phyloP scores from a whole-genome alignment of 345 rosid genomes.

The Nasturtium officinale region DNA sequence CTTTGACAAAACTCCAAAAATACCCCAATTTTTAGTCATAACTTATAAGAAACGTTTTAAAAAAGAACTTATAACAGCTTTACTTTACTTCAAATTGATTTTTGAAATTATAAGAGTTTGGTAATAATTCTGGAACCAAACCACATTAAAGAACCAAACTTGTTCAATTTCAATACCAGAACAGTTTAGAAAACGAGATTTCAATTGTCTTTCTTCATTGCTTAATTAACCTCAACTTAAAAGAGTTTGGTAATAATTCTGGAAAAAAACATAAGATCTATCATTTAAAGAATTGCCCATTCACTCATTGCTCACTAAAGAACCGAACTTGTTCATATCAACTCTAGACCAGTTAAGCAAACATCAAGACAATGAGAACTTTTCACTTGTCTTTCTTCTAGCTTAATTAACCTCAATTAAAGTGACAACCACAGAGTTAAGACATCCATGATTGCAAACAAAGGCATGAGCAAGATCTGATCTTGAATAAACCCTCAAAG shows the following conservation, averaged over 20 bases:
- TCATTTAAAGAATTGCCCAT: neutral
- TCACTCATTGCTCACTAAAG: neutral
- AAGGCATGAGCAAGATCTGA: slow-evolving; percentile 2
- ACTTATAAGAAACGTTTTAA: neutral
- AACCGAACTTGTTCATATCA: neutral
- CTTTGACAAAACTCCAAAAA: neutral
- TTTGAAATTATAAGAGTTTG: neutral
- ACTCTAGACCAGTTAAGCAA: neutral
- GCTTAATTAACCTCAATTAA: neutral
- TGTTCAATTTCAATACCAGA: neutral
- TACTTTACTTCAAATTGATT: neutral
- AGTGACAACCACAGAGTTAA: neutral
- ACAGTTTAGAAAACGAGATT: neutral
- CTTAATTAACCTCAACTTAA: neutral
- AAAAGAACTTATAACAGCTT: neutral
- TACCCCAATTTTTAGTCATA: neutral
- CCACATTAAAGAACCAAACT: neutral
- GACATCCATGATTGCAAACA: slow-evolving; percentile 4
- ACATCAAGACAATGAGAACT: neutral
- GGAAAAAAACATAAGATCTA: neutral
- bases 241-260: slow-evolving; percentile 7
- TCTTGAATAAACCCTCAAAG: neutral
- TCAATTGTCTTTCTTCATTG: neutral
- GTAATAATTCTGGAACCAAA: neutral
- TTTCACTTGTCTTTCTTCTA: neutral